Evolutionary conservation across 306 rosid species (phyloP).

Genomic region (Cajanus cajan): DNA sequence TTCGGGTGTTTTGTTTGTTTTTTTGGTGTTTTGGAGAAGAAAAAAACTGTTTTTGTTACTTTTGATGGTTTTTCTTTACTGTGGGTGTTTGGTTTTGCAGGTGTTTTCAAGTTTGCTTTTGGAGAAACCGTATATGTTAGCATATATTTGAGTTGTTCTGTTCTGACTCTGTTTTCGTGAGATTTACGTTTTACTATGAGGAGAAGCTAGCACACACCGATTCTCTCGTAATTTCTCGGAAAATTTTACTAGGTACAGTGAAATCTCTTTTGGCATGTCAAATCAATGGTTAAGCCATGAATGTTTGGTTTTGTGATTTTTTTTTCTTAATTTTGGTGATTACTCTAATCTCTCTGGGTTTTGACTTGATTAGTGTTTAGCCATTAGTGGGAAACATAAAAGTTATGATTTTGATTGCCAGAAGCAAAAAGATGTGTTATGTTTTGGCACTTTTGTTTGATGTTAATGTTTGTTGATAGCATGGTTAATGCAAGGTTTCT

Average conservation of each 20-base stretch:
- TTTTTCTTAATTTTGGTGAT: background rate
- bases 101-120: conserved; percentile 5
- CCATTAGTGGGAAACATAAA: background rate
- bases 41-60: background rate
- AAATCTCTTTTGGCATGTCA: background rate
- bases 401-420: background rate
- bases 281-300: background rate
- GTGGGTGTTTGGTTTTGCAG: conserved; percentile 33
- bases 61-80: background rate
- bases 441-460: background rate
- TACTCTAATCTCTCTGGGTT: background rate
- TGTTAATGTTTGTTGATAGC: conserved; percentile 4
- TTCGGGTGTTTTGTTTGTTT: background rate
- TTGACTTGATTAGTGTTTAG: background rate
- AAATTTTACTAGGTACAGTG: conserved; percentile 33
- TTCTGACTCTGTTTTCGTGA: conserved; percentile 43
- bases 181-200: conserved; percentile 41
- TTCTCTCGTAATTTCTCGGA: conserved; percentile 17
- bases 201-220: conserved; percentile 15
- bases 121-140: background rate
- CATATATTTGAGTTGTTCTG: conserved; percentile 15
- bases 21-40: background rate
- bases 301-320: background rate
- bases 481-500: background rate
- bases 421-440: background rate